Conservation (phyloP, 768 basidiomycete species). For the Suillus placidus region DNA sequence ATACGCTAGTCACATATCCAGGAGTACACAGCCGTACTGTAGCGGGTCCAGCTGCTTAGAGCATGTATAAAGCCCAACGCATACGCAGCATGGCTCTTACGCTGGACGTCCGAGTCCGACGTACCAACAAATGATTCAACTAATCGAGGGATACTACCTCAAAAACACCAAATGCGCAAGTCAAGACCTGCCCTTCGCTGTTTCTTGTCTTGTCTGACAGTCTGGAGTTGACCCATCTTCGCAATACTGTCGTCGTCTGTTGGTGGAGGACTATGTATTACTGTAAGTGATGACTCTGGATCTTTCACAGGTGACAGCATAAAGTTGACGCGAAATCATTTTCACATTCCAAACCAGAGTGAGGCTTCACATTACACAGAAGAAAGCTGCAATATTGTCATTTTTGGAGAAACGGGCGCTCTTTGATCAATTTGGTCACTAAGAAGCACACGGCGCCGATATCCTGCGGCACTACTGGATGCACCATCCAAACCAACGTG, state of each 20-base stretch:
- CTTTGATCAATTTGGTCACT: constrained; percentile 33
- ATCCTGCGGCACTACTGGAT: constrained; percentile 21
- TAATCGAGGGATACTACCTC: neutral
- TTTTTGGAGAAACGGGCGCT: constrained; percentile 37
- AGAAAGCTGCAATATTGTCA: constrained; percentile 23
- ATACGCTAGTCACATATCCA: neutral
- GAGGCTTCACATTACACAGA: neutral
- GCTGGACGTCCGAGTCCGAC: neutral
- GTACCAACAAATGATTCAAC: neutral
- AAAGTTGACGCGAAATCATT: neutral
- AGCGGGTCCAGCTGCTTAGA: neutral
- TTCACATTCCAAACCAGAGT: neutral
- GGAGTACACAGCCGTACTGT: neutral
- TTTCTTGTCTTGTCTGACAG: neutral
- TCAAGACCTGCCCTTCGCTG: neutral
- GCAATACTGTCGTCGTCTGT: neutral
- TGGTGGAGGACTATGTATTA: too few species aligned
- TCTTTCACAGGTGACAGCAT: neutral
- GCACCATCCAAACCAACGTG: constrained; percentile 12
- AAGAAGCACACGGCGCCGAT: constrained; percentile 31
- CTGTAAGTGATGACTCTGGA: neutral
- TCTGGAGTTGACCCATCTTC: neutral
- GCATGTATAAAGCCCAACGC: neutral
- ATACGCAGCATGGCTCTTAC: neutral
- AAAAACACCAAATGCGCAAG: neutral